Evolutionary conservation across 192 early-diverging fungal species (phyloP), one percentile per base, ranked within the genome.

Genomic region (Phycomyces blakesleeanus): DNA sequence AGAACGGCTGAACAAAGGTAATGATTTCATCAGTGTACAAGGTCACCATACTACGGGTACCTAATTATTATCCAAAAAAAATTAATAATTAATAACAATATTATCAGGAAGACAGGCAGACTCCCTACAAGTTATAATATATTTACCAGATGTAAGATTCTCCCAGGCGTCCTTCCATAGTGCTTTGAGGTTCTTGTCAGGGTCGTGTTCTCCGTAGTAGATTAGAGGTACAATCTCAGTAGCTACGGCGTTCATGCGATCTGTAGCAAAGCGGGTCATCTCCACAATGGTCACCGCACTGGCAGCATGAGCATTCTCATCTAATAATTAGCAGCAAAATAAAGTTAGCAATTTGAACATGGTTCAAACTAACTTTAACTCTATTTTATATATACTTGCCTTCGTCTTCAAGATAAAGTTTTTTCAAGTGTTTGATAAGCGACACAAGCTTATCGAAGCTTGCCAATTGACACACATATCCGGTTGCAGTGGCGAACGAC

Each of bases 401-500:
- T 57, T 77, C 80, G 56, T 81, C 81, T n/a, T 87, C 89, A 18
- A 93, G 74, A 75, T 95, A 96, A 9, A 85, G 71, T 29, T 84
- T 85, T 15, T 81, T 79, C n/a, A 95, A 67, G 61, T 92, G 84
- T 18, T 81, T 80, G 6, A 92, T 76, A 50, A 96, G 79, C 34
- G 81, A 84, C 3, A 73, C 69, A 1, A 93, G 58, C 34, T 83
- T 83, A 18, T 66, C 76, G 26, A 85, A 77, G 1, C 85, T 77
- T 0, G 81, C 70, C 39, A 93, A 69, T 41, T 81, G 72, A 3
- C 83, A 79, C 20, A 95, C 81, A 63, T 95, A 91, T 5, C 94
- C 95, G 38, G 86, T 86, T 0, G 93, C 89, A 12, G 88, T 86
- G 0, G 93, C 89, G 75, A 86, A 95, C 3, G 93, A 84, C 68